Evolutionary conservation across 148 eudicot species (phyloP), one percentile per base, ranked within the genome.

Genomic region (Polygonum aviculare): DNA sequence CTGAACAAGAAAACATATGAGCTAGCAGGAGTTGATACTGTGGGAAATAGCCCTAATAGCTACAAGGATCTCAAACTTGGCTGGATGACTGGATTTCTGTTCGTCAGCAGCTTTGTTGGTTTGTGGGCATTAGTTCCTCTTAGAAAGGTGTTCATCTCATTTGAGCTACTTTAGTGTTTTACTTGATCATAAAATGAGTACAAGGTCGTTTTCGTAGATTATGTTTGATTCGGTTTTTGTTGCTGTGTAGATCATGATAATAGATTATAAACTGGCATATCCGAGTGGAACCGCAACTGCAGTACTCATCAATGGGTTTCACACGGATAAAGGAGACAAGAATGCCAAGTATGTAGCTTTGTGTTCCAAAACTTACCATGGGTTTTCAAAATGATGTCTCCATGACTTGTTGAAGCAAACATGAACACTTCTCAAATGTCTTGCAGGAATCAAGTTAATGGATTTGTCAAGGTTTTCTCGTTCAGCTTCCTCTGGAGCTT

Each of bases 201-300:
- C 0, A 44, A 44, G 47, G 47, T 44, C 9, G 47, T 44, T 44
- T 44, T 44, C 9, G 9, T 44, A 44, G 47, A 44, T 44, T 10
- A 7, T 7, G 47, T 1, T 44, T 44, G 4, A 51, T 51, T 51
- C 55, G 16, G n/a, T 51, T 51, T 51, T 7, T 39, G 26, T 39
- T 79, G 51, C 31, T 78, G 38, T 57, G 48, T 88, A 92, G 97
- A 87, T 90, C 57, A 88, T 93, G 96, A 86, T 93, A 77, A 86
- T 93, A 77, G 90, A 90, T 76, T 93, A 93, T 79, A 90, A 88
- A 70, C 81, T 93, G 75, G 35, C 89, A 45, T 93, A 89, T 78
- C 98, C 98, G 7, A 93, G 96, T 86, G 96, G 98, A 84, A 93
- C 93, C 40, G 96, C 98, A 52, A 93, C 98, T 7, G 96, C 93